phyloP scores from a whole-genome alignment of 2,329 filamentous ascomycete species.

The Aspergillus amoenus region DNA sequence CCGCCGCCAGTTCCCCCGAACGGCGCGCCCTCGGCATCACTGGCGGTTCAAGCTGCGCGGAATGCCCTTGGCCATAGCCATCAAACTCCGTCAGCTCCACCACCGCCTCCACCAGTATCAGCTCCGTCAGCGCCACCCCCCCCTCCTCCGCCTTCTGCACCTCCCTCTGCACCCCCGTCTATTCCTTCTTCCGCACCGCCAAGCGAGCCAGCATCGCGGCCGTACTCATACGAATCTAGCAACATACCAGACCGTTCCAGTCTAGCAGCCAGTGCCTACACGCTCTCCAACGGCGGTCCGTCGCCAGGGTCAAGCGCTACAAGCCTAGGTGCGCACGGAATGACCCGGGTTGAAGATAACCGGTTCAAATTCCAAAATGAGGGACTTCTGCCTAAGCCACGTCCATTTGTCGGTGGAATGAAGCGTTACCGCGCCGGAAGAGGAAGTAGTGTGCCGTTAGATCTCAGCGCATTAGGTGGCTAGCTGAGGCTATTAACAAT shows the following conservation, averaged over 20 bases:
- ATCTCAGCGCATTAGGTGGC: conserved; percentile 56
- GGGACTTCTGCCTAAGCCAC: conserved; percentile 75
- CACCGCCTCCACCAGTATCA: conserved; percentile 42
- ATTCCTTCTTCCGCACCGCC: conserved; percentile 41
- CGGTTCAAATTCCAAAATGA: conserved; percentile 89
- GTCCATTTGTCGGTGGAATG: conserved; percentile 71
- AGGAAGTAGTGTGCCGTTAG: conserved; percentile 89
- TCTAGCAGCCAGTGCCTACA: conserved; percentile 75
- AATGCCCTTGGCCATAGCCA: conserved; percentile 54
- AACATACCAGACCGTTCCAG: conserved; percentile 58
- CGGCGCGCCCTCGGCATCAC: conserved; percentile 44
- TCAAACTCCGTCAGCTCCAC: conserved; percentile 44
- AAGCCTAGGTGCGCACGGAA: conserved; percentile 26
- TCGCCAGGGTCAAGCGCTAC: conserved; percentile 27
- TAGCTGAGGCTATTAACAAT: conserved; percentile 14
- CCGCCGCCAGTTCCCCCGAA: conserved; percentile 36
- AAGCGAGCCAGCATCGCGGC: conserved; percentile 45
- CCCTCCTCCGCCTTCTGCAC: conserved; percentile 44
- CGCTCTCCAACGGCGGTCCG: conserved; percentile 62
- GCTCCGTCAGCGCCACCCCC: conserved; percentile 49
- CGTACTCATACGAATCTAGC: conserved; percentile 37
- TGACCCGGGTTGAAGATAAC: conserved; percentile 67
- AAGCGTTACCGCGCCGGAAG: conserved; percentile 86
- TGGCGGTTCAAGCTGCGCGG: conserved; percentile 60
- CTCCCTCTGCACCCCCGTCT: conserved; percentile 45